A percentile compares a stretch with the other conserved stretches of the same genome.
Evolutionary conservation across 2,329 filamentous ascomycete genomes (phyloP).

Genomic region (Fusarium subglutinans): DNA sequence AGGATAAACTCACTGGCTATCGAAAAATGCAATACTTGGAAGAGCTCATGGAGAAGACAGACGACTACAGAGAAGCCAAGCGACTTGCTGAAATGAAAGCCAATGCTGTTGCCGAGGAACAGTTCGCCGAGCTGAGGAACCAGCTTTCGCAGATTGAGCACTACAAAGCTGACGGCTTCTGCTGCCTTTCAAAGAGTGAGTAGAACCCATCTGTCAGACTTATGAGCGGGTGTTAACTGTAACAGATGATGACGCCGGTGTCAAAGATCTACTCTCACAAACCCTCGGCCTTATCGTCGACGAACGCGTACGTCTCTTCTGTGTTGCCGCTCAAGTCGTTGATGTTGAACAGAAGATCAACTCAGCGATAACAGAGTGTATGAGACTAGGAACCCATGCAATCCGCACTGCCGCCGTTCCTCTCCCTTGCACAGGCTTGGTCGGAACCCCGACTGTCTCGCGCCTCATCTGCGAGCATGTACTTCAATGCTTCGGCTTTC

Average conservation of each 20-base stretch:
- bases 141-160: conserved; percentile 40
- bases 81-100: conserved; percentile 34
- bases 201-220: fast-evolving
- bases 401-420: conserved; percentile 42
- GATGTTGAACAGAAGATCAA: conserved; percentile 45
- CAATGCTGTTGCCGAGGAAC: conserved; percentile 32
- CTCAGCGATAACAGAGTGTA: conserved; percentile 44
- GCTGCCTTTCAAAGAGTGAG: conserved; percentile 40
- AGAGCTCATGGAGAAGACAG: conserved; percentile 40
- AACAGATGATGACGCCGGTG: conserved; percentile 32
- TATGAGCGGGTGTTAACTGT: not conserved
- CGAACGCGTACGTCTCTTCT: conserved; percentile 45
- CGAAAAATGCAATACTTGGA: conserved; percentile 32
- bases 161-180: conserved; percentile 41
- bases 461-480: conserved; percentile 44
- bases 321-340: conserved; percentile 44
- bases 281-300: conserved; percentile 41
- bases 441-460: conserved; percentile 40
- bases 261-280: conserved; percentile 40
- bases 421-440: conserved; percentile 35
- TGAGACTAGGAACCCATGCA: conserved; percentile 42
- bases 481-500: conserved; percentile 41
- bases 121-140: conserved; percentile 35
- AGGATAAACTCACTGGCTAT: conserved; percentile 39
- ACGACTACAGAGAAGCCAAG: conserved; percentile 39